Base-by-base conservation (phyloP, 768 basidiomycete genomes). In the Hydnomerulius pinastri region DNA sequence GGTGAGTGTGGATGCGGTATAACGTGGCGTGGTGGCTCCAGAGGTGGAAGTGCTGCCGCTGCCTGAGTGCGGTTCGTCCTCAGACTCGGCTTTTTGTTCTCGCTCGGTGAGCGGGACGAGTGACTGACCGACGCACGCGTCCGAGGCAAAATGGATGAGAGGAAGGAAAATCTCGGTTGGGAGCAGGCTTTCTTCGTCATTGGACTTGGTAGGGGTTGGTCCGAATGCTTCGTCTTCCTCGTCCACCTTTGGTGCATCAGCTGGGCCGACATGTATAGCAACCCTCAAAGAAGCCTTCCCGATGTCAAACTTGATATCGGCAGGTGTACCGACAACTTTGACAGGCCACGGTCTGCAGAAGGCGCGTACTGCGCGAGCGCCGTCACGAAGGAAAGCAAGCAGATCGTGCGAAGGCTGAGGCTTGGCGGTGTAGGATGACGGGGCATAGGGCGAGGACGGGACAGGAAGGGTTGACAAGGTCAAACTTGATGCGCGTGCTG, bases 161-260 rank as follows among this genome's bases (percentile, higher is more conserved):
- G 97, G 97, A 1, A 98, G 66, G 65, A 80, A 99, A 18, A 98
- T 85, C 75, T 97, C 97, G 17, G 93, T 98, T n/a, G 85, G 78
- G 1, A 81, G 70, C 24, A 64, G 65, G 15, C 74, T 43, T 35
- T 57, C 52, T 2, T 66, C 64, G 6, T 62, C 61, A 13, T 54
- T 54, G 1, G 51, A 44, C 44, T 56, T 54, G 43, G n/a, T 41
- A 7, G 20, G 20, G 13, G 18, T n/a, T 5, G 39, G 8, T 13
- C 6, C 24, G 9, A 28, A 46, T 4, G 6, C 39, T 5, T 33
- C 25, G 10, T 11, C 15, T 6, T 47, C 37, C 15, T 42, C 43
- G 4, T 17, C 42, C 2, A 21, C 32, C 6, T 41, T 46, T 1
- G 70, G 69, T 20, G 71, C 67, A 62, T 94, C 91, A 24, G 81